Conservation (phyloP, 805 yeast genomes). For the Blastobotrys muscicola region DNA sequence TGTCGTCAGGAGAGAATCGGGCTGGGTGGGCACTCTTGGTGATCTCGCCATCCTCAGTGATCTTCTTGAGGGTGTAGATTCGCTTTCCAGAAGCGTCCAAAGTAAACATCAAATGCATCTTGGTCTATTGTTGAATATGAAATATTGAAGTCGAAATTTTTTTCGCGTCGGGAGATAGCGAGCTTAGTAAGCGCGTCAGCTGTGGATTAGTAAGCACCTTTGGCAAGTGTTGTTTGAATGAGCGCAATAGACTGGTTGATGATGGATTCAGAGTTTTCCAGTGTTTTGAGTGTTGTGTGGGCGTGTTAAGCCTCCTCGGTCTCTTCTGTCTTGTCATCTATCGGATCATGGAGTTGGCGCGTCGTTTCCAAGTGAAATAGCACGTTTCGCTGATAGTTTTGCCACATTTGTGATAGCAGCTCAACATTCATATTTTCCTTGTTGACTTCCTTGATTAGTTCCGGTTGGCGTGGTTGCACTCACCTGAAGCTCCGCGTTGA, state of each 20-base stretch:
- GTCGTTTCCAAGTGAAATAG: constrained; percentile 60
- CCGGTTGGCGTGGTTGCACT: constrained; percentile 8
- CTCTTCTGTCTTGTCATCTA: constrained; percentile 1
- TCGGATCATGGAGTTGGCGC: constrained; percentile 35
- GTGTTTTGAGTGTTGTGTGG: too few relatives aligned
- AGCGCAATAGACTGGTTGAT: too few relatives aligned
- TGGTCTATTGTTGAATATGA: constrained; percentile 8
- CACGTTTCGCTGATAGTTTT: constrained; percentile 59
- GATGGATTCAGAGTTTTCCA: too few relatives aligned
- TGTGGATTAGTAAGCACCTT: background rate
- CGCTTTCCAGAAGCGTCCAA: constrained; percentile 92
- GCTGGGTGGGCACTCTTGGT: constrained; percentile 99
- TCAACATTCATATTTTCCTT: constrained; percentile 60
- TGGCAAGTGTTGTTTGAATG: too few relatives aligned
- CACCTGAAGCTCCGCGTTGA: constrained; percentile 51
- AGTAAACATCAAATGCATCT: constrained; percentile 99
- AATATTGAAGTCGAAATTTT: background rate
- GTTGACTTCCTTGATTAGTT: constrained; percentile 38
- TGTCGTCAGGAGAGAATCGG: constrained; percentile 98
- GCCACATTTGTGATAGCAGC: constrained; percentile 69
- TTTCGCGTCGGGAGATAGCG: background rate
- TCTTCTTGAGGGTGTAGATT: constrained; percentile 80
- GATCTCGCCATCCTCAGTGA: constrained; percentile 78
- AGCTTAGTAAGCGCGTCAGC: background rate
- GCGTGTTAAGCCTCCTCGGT: too few relatives aligned